Evolutionary conservation across 2,329 filamentous ascomycete genomes (phyloP).

Genomic region (Fusarium sp.): DNA sequence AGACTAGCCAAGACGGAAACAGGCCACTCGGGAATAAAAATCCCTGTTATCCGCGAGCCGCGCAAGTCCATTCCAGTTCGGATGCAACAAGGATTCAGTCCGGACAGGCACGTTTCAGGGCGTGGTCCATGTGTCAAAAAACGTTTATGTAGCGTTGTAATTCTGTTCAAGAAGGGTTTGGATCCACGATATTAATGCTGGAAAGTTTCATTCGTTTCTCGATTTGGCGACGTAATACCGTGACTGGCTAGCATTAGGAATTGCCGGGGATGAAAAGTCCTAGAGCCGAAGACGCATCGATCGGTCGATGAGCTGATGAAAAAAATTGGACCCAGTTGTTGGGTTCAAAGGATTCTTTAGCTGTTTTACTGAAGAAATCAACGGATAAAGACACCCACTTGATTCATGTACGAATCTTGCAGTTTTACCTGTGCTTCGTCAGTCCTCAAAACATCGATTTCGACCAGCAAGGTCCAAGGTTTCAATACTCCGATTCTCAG

Average conservation of each 20-base stretch:
- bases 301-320: not conserved
- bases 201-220: not conserved
- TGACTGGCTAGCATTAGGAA: not conserved
- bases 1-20: not conserved
- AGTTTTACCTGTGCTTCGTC: not conserved
- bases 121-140: not conserved
- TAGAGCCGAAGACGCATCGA: not conserved
- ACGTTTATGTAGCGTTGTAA: not conserved
- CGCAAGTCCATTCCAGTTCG: not conserved
- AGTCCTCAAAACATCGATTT: not conserved
- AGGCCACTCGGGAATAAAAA: not conserved
- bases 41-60: slow-evolving; percentile 3
- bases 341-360: not conserved
- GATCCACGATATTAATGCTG: not conserved
- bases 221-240: not conserved
- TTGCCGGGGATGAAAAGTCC: not conserved
- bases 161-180: not conserved
- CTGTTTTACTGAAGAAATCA: not conserved
- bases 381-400: not conserved
- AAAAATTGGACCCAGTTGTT: not conserved
- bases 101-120: slow-evolving; percentile 10
- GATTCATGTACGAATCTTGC: not conserved
- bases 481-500: not conserved
- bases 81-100: not conserved
- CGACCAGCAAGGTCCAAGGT: not conserved